phyloP scores from a whole-genome alignment of 23 red algal genomes.

The Gracilariopsis chorda region DNA sequence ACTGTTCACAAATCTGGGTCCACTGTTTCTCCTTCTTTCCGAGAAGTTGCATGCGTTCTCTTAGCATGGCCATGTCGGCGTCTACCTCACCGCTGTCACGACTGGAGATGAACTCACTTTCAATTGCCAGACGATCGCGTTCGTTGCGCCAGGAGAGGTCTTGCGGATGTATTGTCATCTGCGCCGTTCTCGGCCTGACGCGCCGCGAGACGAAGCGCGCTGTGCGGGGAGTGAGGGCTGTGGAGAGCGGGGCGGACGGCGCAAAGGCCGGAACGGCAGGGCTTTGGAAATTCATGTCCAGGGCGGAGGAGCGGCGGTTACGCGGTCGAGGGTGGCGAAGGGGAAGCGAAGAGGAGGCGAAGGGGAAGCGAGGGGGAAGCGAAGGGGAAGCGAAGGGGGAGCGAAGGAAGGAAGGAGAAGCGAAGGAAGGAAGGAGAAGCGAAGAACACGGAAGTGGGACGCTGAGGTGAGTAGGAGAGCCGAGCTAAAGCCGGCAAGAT shows the following conservation, averaged over 20 bases:
- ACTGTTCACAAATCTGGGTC: conserved; percentile 34
- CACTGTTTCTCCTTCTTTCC: conserved; percentile 61
- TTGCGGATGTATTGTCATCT: conserved; percentile 55
- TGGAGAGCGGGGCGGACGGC: too few relatives aligned
- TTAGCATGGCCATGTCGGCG: conserved; percentile 45
- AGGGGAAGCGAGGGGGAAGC: too few relatives aligned
- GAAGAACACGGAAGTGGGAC: background rate
- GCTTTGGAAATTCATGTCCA: too few relatives aligned
- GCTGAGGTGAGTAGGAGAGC: too few relatives aligned
- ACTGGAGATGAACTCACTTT: conserved; percentile 49
- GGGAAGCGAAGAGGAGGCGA: too few relatives aligned
- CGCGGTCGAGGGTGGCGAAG: too few relatives aligned
- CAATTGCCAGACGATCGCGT: conserved; percentile 41
- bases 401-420: background rate
- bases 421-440: background rate
- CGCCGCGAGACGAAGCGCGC: background rate
- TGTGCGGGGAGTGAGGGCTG: too few relatives aligned
- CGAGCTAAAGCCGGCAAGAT: too few relatives aligned
- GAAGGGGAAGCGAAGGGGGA: background rate
- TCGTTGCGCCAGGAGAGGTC: conserved; percentile 36
- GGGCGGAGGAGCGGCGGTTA: too few relatives aligned
- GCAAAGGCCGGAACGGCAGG: too few relatives aligned
- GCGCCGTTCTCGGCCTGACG: background rate
- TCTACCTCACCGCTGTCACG: conserved; percentile 21
- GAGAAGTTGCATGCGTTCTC: conserved; percentile 47